Conservation (phyloP, 1,284 basidiomycete genomes). For the Ustilago cynodontis region DNA sequence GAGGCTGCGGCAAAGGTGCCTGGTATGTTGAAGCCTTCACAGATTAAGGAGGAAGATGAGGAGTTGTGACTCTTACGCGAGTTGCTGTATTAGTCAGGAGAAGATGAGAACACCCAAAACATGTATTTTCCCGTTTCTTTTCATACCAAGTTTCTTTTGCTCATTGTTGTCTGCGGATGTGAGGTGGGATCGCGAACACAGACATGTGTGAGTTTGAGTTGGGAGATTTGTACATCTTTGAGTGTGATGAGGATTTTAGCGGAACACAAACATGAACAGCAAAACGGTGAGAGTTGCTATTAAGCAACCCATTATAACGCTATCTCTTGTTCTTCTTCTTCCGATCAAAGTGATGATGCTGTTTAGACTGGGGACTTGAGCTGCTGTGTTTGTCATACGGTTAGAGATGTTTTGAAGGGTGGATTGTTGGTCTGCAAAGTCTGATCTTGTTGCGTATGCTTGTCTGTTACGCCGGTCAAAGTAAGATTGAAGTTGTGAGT, state of each 20-base stretch:
- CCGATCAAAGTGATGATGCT: constrained; percentile 91
- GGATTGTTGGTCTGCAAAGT: constrained; percentile 86
- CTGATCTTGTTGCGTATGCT: constrained; percentile 96
- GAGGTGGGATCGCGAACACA: no score
- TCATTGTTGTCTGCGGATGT: no score
- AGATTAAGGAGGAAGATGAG: constrained; percentile 66
- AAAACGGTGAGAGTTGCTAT: constrained; percentile 86
- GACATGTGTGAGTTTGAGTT: no score
- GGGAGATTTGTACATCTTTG: background rate
- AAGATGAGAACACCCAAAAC: constrained; percentile 26
- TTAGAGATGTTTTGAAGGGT: constrained; percentile 82
- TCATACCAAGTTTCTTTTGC: constrained; percentile 20
- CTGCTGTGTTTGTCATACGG: constrained; percentile 79
- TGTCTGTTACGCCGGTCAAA: constrained; percentile 75
- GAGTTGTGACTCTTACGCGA: constrained; percentile 65
- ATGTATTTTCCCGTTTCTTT: constrained; percentile 21
- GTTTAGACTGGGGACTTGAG: constrained; percentile 92
- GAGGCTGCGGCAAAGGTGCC: constrained; percentile 92
- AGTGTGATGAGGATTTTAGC: constrained; percentile 6
- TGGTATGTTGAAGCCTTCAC: constrained; percentile 92
- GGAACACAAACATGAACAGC: constrained; percentile 77
- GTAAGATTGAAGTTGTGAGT: background rate
- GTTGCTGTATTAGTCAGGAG: constrained; percentile 61
- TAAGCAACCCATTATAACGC: constrained; percentile 86
- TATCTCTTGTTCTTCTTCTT: constrained; percentile 87